These are phyloP conservation scores for Nyssa sinensis DNA, from an alignment of 148 eudicot species.

Conservation along the genomic window DNA sequence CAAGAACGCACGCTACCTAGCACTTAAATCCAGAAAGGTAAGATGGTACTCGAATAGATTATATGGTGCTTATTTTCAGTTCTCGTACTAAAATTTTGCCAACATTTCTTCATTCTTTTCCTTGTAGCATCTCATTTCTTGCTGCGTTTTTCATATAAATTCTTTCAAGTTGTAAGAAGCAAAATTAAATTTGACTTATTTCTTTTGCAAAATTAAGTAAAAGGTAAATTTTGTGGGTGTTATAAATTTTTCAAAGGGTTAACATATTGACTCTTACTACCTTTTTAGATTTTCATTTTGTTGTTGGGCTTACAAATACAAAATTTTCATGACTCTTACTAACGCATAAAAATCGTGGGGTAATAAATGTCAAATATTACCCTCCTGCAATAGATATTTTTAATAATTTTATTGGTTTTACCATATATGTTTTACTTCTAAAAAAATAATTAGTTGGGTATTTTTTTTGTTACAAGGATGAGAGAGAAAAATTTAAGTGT, in stretches of 20 bases:
- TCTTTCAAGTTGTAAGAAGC: neutral
- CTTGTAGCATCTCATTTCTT: neutral
- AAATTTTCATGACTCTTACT: no score
- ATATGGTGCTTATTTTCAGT: neutral
- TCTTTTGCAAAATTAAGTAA: neutral
- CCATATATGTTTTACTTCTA: no score
- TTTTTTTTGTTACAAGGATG: no score
- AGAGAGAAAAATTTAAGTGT: no score
- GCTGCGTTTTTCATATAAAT: neutral
- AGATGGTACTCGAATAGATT: constrained; percentile 10
- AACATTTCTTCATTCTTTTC: neutral
- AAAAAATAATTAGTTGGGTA: no score
- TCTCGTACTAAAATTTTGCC: neutral
- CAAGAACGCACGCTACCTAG: constrained; percentile 89
- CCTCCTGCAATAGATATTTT: no score
- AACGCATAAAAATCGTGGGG: no score
- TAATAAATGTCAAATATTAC: no score
- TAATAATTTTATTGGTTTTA: no score
- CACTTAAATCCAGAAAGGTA: constrained; percentile 84
- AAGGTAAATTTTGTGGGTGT: neutral
- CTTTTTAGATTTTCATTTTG: neutral
- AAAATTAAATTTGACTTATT: neutral
- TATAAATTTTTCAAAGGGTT: neutral
- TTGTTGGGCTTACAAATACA: neutral
- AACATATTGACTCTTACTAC: no score